Base-by-base conservation (phyloP, 2,329 filamentous ascomycete species). In the Colletotrichum camelliae region DNA sequence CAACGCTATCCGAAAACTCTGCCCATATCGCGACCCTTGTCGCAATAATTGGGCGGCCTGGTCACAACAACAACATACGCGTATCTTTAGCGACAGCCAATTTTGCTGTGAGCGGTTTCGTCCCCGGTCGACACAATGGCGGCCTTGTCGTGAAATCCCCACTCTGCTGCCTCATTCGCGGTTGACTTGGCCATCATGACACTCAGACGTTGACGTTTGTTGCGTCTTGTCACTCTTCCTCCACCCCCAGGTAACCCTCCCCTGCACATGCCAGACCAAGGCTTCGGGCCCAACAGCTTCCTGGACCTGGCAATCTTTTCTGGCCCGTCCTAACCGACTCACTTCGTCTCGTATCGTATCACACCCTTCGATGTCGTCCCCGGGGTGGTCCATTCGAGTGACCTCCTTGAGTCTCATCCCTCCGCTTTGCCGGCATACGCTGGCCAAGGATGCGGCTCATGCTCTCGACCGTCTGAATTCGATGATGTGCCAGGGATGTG, bases 301-400 rank as follows among this genome's bases (percentile, higher is more conserved):
- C 74, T 65, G 64, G n/a, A 12, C 64, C 74, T 74, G 43, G 29
- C 29, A 74, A 65, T 68, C 21, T 75, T 55, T 18, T 27, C 16
- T 15, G 48, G 55, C 2, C 73, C 70, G 57, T 18, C 2, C 24
- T 58, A 60, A 39, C 64, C 74, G 62, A 65, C 35, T 13, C 27
- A 31, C 12, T 31, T 69, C 70, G 70, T 74, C 74, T 73, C 73
- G 70, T 61, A 7, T 75, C 33, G 69, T 66, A 27, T 57, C 43
- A 15, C n/a, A 48, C 27, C 52, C 43, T 57, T 61, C 27, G 69
- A 43, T n/a, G 24, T 52, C 31, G 24, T 52, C 58, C 31, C 27
- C 21, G 27, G 13, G n/a, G 43, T 27, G 72, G 10, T 31, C 52
- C 31, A 29, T 18, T 27, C 27, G 33, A 18, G 55, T 57, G n/a